Conservation (phyloP, 2,329 filamentous ascomycete genomes). For the Pseudocercospora vitis region DNA sequence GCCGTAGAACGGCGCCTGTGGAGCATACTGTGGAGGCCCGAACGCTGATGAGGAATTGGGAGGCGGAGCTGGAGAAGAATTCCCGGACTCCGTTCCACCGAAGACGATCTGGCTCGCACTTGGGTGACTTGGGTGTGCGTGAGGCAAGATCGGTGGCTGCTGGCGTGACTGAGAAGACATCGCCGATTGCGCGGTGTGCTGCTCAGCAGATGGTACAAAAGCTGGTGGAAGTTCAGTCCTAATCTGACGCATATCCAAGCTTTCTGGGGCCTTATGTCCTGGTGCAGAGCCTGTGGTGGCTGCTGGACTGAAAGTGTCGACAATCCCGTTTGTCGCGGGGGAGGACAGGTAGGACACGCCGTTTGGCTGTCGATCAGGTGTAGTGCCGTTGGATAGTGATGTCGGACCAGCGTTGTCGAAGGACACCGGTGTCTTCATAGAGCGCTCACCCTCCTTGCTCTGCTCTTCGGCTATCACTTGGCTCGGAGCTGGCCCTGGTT, state of each 20-base stretch:
- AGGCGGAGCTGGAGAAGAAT: conserved; percentile 40
- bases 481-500: background rate
- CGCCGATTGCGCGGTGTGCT: conserved; percentile 29
- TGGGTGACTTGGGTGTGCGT: conserved; percentile 28
- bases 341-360: background rate
- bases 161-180: conserved; percentile 22
- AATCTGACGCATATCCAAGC: conserved; percentile 32
- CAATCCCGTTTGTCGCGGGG: conserved; percentile 14
- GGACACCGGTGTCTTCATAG: conserved; percentile 22
- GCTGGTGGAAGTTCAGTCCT: conserved; percentile 36
- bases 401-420: conserved; percentile 22
- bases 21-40: conserved; percentile 20
- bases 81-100: conserved; percentile 41
- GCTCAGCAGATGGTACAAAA: conserved; percentile 33
- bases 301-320: conserved; percentile 10
- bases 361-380: conserved; percentile 16
- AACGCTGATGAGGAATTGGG: conserved; percentile 28
- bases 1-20: conserved; percentile 21
- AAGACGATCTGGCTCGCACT: conserved; percentile 41
- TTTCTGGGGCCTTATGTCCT: conserved; percentile 24
- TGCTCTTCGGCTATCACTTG: background rate
- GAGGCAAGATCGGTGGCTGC: conserved; percentile 16
- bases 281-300: conserved; percentile 16
- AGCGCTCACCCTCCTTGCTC: background rate
- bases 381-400: conserved; percentile 19